Evolutionary conservation across 1,139 yeast genomes (phyloP), one percentile per base, ranked within the genome.

Genomic region (Geotrichum macrosporum): DNA sequence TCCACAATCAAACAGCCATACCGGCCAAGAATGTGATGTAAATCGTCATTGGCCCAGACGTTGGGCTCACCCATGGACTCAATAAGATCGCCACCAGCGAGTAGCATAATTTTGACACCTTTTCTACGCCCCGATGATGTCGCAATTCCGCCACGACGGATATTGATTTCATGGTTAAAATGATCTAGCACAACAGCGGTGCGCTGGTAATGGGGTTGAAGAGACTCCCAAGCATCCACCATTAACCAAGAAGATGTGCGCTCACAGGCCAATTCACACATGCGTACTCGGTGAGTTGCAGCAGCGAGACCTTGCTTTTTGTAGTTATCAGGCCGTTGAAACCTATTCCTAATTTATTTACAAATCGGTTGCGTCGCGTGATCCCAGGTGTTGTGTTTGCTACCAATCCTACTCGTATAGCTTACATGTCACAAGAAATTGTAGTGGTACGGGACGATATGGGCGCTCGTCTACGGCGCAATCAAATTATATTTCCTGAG

Each of bases 31-130:
- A 92, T 94, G 65, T 92, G 98, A 62, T 89, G 95, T 59, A 92
- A 73, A 66, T 92, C 99, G 51, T 77, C 84, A 63, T 89, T 97
- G 1, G 95, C 96, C 99, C 99, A 92, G 31, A 92, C 98, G 61
- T 89, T 94, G 26, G 97, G 97, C 66, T 92, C 98, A n/a, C 98
- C 98, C 97, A 94, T 92, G 43, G 94, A 82, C 66, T 92, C 98
- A 50, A 92, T 92, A 58, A 94, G 74, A 67, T 92, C 98, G 32
- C 98, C 98, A 43, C 99, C 99, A 0, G 98, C 98, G 35, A 92
- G 72, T 50, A 92, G 74, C 98, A 92, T 92, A 59, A 92, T 84
- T 64, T 92, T 92, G 49, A 86, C 96, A 18, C 95, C 96, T 53
- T 87, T 74, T 52, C 78, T 78, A 53, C 78, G 80, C 12, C 95